A percentile compares a stretch with the other conserved stretches of the same genome.
phyloP scores from a whole-genome alignment of 2,329 filamentous ascomycete genomes.

The Rutstroemia sp. region DNA sequence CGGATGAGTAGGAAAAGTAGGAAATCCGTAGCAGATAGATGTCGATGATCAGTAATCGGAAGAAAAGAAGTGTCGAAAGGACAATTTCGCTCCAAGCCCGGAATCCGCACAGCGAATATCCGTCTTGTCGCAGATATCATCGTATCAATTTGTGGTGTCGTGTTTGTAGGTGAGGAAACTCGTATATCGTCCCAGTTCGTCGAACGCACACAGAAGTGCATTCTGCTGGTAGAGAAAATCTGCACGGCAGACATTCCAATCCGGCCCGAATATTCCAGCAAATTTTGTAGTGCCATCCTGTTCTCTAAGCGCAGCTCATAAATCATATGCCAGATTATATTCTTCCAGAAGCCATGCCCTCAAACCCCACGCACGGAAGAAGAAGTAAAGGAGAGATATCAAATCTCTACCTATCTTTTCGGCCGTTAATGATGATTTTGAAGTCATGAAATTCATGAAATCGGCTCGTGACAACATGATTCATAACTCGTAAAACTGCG shows the following conservation, averaged over 20 bases:
- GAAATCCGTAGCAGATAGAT: neutral
- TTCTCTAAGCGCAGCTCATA: neutral
- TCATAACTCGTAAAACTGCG: conserved; percentile 6
- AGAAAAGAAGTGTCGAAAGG: neutral
- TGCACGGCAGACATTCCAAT: neutral
- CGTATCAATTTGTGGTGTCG: neutral
- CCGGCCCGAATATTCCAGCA: neutral
- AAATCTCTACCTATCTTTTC: neutral
- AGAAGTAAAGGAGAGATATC: neutral
- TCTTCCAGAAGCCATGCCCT: neutral
- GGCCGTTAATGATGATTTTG: neutral
- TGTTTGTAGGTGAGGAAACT: neutral
- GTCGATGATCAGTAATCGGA: neutral
- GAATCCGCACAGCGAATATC: neutral
- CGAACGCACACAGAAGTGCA: neutral
- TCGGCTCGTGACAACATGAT: conserved; percentile 13
- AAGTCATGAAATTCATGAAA: neutral
- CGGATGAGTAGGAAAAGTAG: neutral
- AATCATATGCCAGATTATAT: neutral
- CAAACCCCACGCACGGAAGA: neutral
- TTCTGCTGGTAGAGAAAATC: neutral
- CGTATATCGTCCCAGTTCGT: neutral
- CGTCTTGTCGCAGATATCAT: neutral
- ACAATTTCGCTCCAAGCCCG: neutral
- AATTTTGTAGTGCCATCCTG: neutral